Conservation (phyloP, 768 basidiomycete species). For the Lentinula boryana region DNA sequence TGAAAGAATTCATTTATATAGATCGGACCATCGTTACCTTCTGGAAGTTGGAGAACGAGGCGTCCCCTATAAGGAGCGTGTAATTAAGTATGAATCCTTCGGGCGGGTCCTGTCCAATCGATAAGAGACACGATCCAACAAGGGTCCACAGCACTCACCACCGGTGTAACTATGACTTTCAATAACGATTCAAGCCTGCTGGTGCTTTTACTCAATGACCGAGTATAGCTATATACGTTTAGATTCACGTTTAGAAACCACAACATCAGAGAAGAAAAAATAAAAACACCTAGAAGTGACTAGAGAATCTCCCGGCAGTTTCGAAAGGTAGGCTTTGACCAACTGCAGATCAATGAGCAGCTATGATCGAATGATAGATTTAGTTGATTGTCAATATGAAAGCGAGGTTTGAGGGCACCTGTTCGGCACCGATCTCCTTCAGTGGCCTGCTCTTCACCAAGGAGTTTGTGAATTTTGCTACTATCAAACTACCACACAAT, state of each 20-base stretch:
- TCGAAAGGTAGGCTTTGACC: constrained; percentile 76
- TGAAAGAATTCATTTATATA: not conserved
- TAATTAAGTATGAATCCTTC: constrained; percentile 97
- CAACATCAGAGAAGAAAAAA: not conserved
- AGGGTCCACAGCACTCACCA: constrained; percentile 40
- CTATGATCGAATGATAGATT: constrained; percentile 26
- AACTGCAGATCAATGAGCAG: constrained; percentile 88
- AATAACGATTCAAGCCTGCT: constrained; percentile 84
- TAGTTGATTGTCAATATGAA: not conserved
- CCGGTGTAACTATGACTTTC: constrained; percentile 93
- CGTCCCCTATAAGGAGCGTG: constrained; percentile 88
- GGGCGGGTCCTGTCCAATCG: constrained; percentile 64
- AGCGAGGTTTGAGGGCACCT: constrained; percentile 37
- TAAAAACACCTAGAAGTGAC: constrained; percentile 44
- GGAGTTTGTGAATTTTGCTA: constrained; percentile 84
- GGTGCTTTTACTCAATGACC: constrained; percentile 75
- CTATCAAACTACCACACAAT: constrained; percentile 53
- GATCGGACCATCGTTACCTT: constrained; percentile 52
- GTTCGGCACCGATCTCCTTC: constrained; percentile 91
- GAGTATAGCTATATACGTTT: constrained; percentile 57
- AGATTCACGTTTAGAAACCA: constrained; percentile 5
- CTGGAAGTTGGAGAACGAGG: constrained; percentile 96
- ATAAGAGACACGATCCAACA: not conserved
- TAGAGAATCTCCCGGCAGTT: constrained; percentile 72
- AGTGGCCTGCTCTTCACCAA: constrained; percentile 88